These are phyloP conservation scores for Phialophora macrospora DNA, from an alignment of 2,329 filamentous ascomycete genomes.

Conservation along the genomic window DNA sequence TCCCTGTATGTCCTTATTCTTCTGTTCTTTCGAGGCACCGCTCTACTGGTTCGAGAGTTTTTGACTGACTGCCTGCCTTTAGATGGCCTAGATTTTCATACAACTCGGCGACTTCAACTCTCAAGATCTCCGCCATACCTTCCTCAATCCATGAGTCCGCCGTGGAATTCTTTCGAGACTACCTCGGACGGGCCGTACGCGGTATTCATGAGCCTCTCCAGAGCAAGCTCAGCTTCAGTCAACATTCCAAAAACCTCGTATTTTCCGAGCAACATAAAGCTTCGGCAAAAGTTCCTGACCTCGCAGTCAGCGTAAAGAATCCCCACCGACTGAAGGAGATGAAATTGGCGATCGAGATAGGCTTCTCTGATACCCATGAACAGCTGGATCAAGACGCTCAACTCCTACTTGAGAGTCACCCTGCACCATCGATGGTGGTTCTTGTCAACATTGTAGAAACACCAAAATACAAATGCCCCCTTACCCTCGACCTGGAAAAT, in stretches of 20 bases:
- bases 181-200: too few species aligned
- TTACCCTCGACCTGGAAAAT: slow-evolving; percentile 1
- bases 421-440: slow-evolving; percentile 5
- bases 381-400: slow-evolving; percentile 10
- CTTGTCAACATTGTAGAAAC: not conserved
- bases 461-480: slow-evolving; percentile 5
- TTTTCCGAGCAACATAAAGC: not conserved
- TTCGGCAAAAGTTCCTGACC: slow-evolving; percentile 5
- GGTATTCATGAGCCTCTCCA: too few species aligned
- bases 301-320: not conserved
- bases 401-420: not conserved
- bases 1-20: too few species aligned
- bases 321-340: not conserved
- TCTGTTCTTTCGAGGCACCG: too few species aligned
- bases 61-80: too few species aligned
- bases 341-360: slow-evolving; percentile 16
- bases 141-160: not conserved
- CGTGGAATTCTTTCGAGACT: too few species aligned
- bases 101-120: slow-evolving; percentile 5
- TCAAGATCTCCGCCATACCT: not conserved
- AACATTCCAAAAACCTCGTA: too few species aligned
- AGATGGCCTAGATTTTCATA: slow-evolving; percentile 3
- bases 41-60: too few species aligned
- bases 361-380: slow-evolving; percentile 12
- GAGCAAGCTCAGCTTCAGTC: too few species aligned